Percentiles rank a stretch among this genome's conserved stretches.
Conservation (phyloP, 208 protist genomes). For the Angomonas deanei region DNA sequence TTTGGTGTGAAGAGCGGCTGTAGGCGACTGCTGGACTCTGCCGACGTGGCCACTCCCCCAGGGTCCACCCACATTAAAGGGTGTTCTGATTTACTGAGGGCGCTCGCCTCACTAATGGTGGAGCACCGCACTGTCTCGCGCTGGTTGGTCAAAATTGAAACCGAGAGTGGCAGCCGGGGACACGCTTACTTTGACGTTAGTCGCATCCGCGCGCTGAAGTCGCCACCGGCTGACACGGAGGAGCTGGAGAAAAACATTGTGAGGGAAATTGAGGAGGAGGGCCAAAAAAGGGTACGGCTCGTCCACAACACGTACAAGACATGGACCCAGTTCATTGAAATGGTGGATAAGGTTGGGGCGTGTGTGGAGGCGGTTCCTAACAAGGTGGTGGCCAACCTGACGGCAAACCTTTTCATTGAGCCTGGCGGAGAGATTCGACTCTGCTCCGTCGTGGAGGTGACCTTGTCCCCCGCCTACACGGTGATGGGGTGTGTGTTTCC, state of each 20-base stretch:
- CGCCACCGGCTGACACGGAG: neutral
- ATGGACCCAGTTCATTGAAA: conserved; percentile 74
- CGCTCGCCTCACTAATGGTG: conserved; percentile 62
- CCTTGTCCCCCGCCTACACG: conserved; percentile 83
- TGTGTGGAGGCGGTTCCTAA: conserved; percentile 84
- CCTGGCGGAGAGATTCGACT: conserved; percentile 70
- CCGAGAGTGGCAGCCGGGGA: conserved; percentile 78
- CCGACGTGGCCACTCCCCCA: conserved; percentile 66
- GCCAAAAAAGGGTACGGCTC: conserved; percentile 66
- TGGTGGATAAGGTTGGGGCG: conserved; percentile 77
- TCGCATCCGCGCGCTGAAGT: conserved; percentile 53
- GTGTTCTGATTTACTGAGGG: conserved; percentile 44
- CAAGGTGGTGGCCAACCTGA: conserved; percentile 38
- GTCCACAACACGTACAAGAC: conserved; percentile 70
- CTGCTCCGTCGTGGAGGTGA: conserved; percentile 82
- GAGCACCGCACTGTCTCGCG: conserved; percentile 61
- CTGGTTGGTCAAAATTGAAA: conserved; percentile 90
- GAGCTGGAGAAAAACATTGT: conserved; percentile 28
- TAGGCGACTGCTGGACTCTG: conserved; percentile 62
- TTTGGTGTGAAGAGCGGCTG: conserved; percentile 84
- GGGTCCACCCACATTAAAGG: conserved; percentile 55
- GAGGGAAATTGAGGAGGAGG: conserved; percentile 65
- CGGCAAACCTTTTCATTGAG: conserved; percentile 83
- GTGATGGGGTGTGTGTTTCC: conserved; percentile 74
- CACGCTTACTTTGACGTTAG: conserved; percentile 86